Percentiles rank a stretch among this genome's conserved stretches.
Conservation (phyloP, 208 protist genomes). For the Strigomonas galati region DNA sequence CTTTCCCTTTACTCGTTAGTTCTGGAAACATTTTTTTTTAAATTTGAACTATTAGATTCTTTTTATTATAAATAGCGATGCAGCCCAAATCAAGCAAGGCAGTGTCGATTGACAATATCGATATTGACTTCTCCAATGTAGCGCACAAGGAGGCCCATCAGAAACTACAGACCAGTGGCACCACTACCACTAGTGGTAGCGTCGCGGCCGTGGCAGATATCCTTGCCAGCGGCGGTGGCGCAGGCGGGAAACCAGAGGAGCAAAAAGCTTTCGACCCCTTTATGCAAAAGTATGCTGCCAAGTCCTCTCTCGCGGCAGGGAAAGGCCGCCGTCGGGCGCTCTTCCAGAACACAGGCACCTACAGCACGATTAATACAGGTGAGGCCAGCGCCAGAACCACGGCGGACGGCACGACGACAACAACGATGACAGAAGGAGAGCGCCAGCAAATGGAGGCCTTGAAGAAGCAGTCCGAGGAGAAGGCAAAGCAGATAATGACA, state of each 20-base stretch:
- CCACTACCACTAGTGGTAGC: constrained; percentile 9
- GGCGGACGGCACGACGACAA: too few relatives aligned
- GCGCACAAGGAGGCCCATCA: not conserved
- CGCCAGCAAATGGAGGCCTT: constrained; percentile 5
- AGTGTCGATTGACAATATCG: constrained; percentile 49
- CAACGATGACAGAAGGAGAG: too few relatives aligned
- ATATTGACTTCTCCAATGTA: constrained; percentile 73
- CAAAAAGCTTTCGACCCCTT: not conserved
- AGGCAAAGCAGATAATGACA: constrained; percentile 9
- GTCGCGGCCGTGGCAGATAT: not conserved
- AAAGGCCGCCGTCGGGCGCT: too few relatives aligned
- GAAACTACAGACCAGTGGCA: constrained; percentile 6
- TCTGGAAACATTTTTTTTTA: constrained; percentile 2
- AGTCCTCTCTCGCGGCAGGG: too few relatives aligned
- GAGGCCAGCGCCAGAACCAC: too few relatives aligned
- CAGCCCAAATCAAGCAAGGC: not conserved
- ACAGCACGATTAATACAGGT: too few relatives aligned
- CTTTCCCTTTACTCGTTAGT: not conserved
- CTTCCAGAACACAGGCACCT: too few relatives aligned
- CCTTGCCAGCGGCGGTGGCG: constrained; percentile 7
- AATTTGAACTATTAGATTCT: too few relatives aligned
- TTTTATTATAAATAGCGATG: too few relatives aligned
- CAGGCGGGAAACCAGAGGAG: not conserved
- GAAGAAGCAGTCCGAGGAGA: constrained; percentile 7
- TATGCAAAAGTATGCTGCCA: not conserved